Evolutionary conservation across 2,329 filamentous ascomycete species (phyloP).

Genomic region (Fusarium sp.): DNA sequence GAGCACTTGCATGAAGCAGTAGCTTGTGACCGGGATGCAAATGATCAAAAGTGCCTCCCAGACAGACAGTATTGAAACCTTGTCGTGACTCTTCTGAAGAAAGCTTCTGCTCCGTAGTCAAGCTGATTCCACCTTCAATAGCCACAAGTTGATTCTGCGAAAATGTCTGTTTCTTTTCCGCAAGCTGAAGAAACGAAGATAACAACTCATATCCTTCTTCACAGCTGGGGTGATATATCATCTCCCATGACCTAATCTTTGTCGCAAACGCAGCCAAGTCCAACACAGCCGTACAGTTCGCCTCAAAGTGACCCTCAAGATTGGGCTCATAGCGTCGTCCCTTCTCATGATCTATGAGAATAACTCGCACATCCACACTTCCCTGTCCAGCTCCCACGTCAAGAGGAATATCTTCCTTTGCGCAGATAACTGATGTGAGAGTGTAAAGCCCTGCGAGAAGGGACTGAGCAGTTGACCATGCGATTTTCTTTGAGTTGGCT

Average conservation of each 20-base stretch:
- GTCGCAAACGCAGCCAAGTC: constrained; percentile 65
- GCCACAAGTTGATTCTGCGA: constrained; percentile 62
- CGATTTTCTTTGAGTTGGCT: constrained; percentile 56
- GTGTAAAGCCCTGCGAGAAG: constrained; percentile 82
- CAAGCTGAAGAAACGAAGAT: constrained; percentile 59
- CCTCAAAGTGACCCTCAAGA: constrained; percentile 53
- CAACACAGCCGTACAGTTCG: constrained; percentile 60
- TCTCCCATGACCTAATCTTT: constrained; percentile 69
- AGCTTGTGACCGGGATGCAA: constrained; percentile 95
- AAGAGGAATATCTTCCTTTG: constrained; percentile 69
- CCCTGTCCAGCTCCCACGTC: constrained; percentile 67
- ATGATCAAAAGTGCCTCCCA: constrained; percentile 97
- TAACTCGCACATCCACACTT: constrained; percentile 79
- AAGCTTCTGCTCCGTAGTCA: constrained; percentile 44
- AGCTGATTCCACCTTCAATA: constrained; percentile 64
- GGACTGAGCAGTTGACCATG: constrained; percentile 77
- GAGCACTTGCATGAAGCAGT: constrained; percentile 86
- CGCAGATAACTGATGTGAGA: constrained; percentile 78
- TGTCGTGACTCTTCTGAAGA: constrained; percentile 3
- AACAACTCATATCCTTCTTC: constrained; percentile 72
- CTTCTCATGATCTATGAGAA: constrained; percentile 75
- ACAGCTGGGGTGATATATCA: constrained; percentile 73
- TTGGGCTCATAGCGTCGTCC: constrained; percentile 49
- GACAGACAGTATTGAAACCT: constrained; percentile 66
- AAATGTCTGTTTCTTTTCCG: constrained; percentile 60